Evolutionary conservation across 768 basidiomycete species (phyloP), one percentile per base, ranked within the genome.

Genomic region (Phaffia tasmanica): DNA sequence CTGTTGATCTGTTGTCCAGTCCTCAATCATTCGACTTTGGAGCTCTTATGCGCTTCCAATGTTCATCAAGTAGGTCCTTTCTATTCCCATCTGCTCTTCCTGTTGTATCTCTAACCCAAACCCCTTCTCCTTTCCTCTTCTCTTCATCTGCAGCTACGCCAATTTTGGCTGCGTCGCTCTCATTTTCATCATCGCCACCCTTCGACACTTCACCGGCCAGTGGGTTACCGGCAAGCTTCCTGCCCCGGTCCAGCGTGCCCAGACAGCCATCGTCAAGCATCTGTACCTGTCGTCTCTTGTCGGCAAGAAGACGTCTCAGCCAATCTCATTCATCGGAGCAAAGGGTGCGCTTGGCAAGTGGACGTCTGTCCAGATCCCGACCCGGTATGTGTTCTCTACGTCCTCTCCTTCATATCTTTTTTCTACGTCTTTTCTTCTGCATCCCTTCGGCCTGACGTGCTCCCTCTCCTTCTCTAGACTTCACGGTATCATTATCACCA

Each of bases 301-400:
- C 7, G 64, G 64, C 29, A 49, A 16, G 21, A 57, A 64, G 47
- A 35, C 53, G 8, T 25, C 53, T 6, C 56, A 57, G 19, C 64
- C 64, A 14, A 42, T 57, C 46, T 48, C 46, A 0, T 55, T 57
- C 47, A 50, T 64, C 48, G 64, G 64, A 9, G 64, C 64, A 5
- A 32, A 21, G 14, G 64, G 64, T 30, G 27, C 35, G 19, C 56
- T 64, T 29, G 48, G 64, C 7, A 21, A 25, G 8, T 55, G 53
- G 64, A 64, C 64, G 1, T 50, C 56, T 2, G 21, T 64, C 47
- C 64, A 64, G 18, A 49, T 64, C 23, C 64, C 64, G n/a, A 21
- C 53, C n/a, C 55, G 64, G 21, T 48, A 53, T 63, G 50, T 53
- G 48, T 27, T 35, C 35, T 15, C 30, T 59, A 7, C 2, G 14